phyloP scores from a whole-genome alignment of 441 rosid species.

The Adansonia gregorii region DNA sequence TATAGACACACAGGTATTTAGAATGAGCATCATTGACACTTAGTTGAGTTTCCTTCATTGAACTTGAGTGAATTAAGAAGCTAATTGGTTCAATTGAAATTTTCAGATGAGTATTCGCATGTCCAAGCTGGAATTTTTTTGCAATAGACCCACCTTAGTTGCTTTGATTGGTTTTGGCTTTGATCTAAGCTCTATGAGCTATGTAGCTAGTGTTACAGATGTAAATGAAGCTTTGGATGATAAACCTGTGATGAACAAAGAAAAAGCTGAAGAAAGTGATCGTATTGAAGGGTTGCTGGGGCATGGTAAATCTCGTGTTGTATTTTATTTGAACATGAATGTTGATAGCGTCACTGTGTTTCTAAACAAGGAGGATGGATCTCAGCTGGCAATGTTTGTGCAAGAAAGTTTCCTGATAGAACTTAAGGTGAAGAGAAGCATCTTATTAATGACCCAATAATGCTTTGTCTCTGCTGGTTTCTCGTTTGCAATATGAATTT shows the following conservation, averaged over 20 bases:
- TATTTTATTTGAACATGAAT: constrained; percentile 87
- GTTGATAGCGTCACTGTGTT: constrained; percentile 88
- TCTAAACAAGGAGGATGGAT: constrained; percentile 97
- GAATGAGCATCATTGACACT: constrained; percentile 30
- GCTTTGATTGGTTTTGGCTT: constrained; percentile 93
- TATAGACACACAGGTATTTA: constrained; percentile 85
- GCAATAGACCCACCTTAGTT: constrained; percentile 95
- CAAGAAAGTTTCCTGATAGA: constrained; percentile 94
- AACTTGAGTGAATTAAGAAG: constrained; percentile 27
- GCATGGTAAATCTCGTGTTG: constrained; percentile 94
- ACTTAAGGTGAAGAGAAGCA: constrained; percentile 64
- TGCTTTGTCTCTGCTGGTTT: constrained; percentile 16
- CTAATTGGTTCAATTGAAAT: constrained; percentile 43
- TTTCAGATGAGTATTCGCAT: constrained; percentile 94
- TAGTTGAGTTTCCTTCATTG: constrained; percentile 21
- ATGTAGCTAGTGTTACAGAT: constrained; percentile 41
- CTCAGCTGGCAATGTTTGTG: constrained; percentile 95
- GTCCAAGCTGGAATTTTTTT: constrained; percentile 96
- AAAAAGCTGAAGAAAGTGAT: constrained; percentile 67
- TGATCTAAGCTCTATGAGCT: constrained; percentile 61
- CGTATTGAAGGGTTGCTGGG: constrained; percentile 94
- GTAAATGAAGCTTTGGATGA: constrained; percentile 44
- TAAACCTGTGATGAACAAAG: constrained; percentile 57
- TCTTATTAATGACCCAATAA: constrained; percentile 16
- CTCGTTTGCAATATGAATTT: constrained; percentile 12